Evolutionary conservation across 2,329 filamentous ascomycete species (phyloP).

Genomic region (Exophiala phaeomuriformis): DNA sequence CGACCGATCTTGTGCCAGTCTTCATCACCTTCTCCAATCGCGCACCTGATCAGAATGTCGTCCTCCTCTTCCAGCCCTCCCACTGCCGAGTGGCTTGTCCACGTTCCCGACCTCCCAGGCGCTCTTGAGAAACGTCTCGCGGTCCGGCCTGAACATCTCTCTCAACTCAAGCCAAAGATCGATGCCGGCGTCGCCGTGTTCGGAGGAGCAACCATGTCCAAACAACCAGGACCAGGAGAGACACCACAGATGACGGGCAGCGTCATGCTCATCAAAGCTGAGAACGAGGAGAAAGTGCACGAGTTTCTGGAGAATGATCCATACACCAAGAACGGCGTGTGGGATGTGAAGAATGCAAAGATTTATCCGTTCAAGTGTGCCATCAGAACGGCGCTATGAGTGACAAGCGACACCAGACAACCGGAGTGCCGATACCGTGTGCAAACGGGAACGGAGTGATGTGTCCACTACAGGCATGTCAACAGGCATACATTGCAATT

Average conservation of each 20-base stretch:
- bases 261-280: conserved; percentile 59
- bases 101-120: conserved; percentile 60
- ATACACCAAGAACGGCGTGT: conserved; percentile 65
- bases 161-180: conserved; percentile 19
- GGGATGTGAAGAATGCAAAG: conserved; percentile 64
- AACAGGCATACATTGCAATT: too few relatives aligned
- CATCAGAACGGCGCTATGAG: conserved; percentile 20
- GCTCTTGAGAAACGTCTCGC: conserved; percentile 45
- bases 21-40: neutral
- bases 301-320: conserved; percentile 63
- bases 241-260: conserved; percentile 65
- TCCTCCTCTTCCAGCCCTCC: conserved; percentile 3
- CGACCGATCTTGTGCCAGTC: neutral
- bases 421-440: neutral
- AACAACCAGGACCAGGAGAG: conserved; percentile 57
- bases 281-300: conserved; percentile 61
- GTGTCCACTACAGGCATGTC: too few relatives aligned
- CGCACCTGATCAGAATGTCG: conserved; percentile 12
- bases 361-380: conserved; percentile 29
- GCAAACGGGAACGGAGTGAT: neutral
- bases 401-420: conserved; percentile 9
- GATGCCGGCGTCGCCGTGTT: conserved; percentile 21
- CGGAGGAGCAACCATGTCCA: conserved; percentile 59
- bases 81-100: conserved; percentile 58
- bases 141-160: conserved; percentile 22